Conservation (phyloP, 2,329 filamentous ascomycete genomes). For the Pseudovirgaria hyperparasitica region DNA sequence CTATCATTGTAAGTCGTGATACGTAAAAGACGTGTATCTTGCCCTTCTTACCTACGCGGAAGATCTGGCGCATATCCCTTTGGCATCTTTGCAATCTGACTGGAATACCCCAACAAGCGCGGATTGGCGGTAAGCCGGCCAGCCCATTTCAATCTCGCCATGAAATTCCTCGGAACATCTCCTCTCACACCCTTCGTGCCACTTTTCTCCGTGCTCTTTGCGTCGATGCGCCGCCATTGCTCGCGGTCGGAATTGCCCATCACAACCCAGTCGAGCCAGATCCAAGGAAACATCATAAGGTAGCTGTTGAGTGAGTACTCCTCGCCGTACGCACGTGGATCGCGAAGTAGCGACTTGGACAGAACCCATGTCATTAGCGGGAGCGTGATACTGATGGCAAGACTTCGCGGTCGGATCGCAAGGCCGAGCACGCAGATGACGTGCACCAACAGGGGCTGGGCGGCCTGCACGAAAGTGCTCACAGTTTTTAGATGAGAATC, state of each 20-base stretch:
- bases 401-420: conserved; percentile 6
- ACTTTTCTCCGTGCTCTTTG: conserved; percentile 1
- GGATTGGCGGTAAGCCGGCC: conserved; percentile 7
- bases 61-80: conserved; percentile 9
- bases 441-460: no score
- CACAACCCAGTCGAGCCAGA: conserved; percentile 12
- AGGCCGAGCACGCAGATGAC: conserved; percentile 9
- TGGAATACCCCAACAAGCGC: conserved; percentile 14
- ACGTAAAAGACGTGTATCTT: not conserved
- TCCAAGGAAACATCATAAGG: conserved; percentile 2
- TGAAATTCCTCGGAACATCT: conserved; percentile 5
- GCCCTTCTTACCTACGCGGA: conserved; percentile 10
- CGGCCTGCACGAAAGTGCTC: no score
- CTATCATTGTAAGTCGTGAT: not conserved
- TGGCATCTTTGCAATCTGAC: conserved; percentile 15
- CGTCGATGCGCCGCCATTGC: conserved; percentile 13
- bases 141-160: conserved; percentile 12
- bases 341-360: conserved; percentile 9
- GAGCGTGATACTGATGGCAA: conserved; percentile 4
- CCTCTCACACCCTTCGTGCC: conserved; percentile 1
- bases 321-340: conserved; percentile 5
- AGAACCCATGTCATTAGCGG: conserved; percentile 9
- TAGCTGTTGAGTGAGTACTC: conserved; percentile 9
- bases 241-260: conserved; percentile 13
- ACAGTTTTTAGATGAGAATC: no score